Evolutionary conservation across 73 alveolate species (phyloP).

Genomic region (Tetrahymena borealis): DNA sequence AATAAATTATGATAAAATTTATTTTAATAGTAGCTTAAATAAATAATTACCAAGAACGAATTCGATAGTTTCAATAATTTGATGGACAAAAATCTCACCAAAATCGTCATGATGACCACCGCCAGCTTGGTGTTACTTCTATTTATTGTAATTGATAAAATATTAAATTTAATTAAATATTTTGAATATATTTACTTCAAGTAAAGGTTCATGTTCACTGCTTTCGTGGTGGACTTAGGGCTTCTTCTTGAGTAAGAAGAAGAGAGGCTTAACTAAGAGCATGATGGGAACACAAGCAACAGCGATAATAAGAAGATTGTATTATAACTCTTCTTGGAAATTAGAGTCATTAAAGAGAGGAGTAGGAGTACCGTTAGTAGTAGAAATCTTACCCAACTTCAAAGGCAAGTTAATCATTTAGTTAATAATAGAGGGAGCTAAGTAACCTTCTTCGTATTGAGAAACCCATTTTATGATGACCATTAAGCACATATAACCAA

Average conservation of each 20-base stretch:
- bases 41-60: conserved; percentile 62
- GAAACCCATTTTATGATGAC: conserved; percentile 89
- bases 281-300: conserved; percentile 89
- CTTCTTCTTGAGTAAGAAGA: conserved; percentile 2
- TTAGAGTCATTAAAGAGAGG: conserved; percentile 70
- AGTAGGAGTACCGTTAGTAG: conserved; percentile 49
- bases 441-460: conserved; percentile 68
- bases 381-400: conserved; percentile 59
- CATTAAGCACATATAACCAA: conserved; percentile 92
- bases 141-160: conserved; percentile 16
- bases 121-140: conserved; percentile 33
- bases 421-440: conserved; percentile 91
- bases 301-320: conserved; percentile 65
- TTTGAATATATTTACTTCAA: not conserved
- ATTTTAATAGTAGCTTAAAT: not conserved
- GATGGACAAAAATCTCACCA: conserved; percentile 86
- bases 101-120: conserved; percentile 55
- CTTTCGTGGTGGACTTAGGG: conserved; percentile 32
- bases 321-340: conserved; percentile 57
- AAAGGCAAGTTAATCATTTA: conserved; percentile 85
- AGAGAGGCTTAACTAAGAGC: conserved; percentile 88
- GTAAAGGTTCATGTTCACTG: conserved; percentile 17
- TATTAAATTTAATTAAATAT: conserved; percentile 28
- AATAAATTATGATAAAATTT: not conserved
- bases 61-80: conserved; percentile 95